Evolutionary conservation across 2,329 filamentous ascomycete genomes (phyloP).

Genomic region (Dactylellina sp.): DNA sequence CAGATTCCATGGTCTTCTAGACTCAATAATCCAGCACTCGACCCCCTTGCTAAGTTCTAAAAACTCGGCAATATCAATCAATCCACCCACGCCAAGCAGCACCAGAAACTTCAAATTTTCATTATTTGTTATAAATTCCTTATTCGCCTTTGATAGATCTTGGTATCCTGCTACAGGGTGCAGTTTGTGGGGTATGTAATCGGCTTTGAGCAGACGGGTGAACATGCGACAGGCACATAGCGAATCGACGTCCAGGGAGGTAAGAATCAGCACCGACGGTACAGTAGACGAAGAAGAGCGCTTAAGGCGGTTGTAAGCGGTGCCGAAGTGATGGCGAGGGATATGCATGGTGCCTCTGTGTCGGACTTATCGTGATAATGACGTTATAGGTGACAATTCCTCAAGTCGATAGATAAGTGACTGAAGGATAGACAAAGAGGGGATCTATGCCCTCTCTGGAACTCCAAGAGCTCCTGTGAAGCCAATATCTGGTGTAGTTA

Average conservation of each 20-base stretch:
- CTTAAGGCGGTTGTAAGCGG: slow-evolving; percentile 90
- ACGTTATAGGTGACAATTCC: background rate
- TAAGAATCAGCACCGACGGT: slow-evolving; percentile 89
- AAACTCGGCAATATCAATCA: slow-evolving; percentile 85
- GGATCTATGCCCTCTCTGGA: background rate
- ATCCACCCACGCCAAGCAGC: slow-evolving; percentile 90
- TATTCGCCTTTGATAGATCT: slow-evolving; percentile 75
- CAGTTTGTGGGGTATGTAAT: slow-evolving; percentile 98
- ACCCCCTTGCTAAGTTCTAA: slow-evolving; percentile 82
- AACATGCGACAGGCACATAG: slow-evolving; percentile 95
- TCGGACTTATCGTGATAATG: background rate
- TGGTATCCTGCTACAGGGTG: slow-evolving; percentile 93
- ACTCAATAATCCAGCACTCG: slow-evolving; percentile 93
- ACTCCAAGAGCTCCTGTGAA: background rate
- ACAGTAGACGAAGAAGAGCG: slow-evolving; percentile 81
- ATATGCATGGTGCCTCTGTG: slow-evolving; percentile 80
- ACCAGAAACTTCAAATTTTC: slow-evolving; percentile 72
- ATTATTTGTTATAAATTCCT: slow-evolving; percentile 59
- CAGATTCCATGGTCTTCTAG: slow-evolving; percentile 92
- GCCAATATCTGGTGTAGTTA: background rate
- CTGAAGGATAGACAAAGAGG: background rate
- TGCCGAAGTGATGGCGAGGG: slow-evolving; percentile 86
- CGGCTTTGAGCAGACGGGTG: slow-evolving; percentile 90
- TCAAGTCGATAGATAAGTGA: background rate
- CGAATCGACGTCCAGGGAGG: slow-evolving; percentile 92